Evolutionary conservation across 768 basidiomycete species (phyloP).

Genomic region (Auriscalpium vulgare): DNA sequence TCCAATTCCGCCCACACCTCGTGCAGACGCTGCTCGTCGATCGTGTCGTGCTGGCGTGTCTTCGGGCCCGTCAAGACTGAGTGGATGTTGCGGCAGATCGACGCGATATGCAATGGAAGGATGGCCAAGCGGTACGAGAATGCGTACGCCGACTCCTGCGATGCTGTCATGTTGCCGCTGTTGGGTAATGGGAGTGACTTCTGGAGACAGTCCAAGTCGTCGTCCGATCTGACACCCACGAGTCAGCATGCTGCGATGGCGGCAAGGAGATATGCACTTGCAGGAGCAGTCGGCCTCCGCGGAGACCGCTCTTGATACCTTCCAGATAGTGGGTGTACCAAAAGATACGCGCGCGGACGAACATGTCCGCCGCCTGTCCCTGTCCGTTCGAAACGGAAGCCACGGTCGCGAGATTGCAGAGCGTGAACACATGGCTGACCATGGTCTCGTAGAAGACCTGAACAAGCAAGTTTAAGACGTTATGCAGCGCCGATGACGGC

Average conservation of each 20-base stretch:
- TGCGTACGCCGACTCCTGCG: conserved; percentile 37
- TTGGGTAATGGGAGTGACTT: conserved; percentile 32
- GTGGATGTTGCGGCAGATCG: conserved; percentile 74
- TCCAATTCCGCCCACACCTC: conserved; percentile 85
- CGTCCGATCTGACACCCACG: conserved; percentile 44
- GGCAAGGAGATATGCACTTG: conserved; percentile 30
- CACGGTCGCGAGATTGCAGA: conserved; percentile 51
- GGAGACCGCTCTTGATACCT: conserved; percentile 71
- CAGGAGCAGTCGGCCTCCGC: conserved; percentile 80
- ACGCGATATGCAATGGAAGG: conserved; percentile 66
- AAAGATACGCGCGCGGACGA: conserved; percentile 70
- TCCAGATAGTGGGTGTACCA: conserved; percentile 89
- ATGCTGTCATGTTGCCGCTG: conserved; percentile 18
- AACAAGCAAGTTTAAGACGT: conserved; percentile 23
- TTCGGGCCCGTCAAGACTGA: conserved; percentile 69
- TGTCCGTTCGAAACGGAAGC: conserved; percentile 41
- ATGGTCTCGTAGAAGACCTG: conserved; percentile 74
- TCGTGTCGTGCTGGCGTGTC: conserved; percentile 48
- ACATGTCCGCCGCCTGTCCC: conserved; percentile 48
- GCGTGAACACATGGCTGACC: conserved; percentile 70
- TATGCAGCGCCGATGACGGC: not conserved
- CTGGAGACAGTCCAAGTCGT: conserved; percentile 72
- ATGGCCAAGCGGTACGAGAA: conserved; percentile 54
- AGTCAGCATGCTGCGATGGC: not conserved
- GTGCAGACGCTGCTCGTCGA: conserved; percentile 59